Base-by-base conservation (phyloP, 306 rosid species). In the Vachellia collinsii region DNA sequence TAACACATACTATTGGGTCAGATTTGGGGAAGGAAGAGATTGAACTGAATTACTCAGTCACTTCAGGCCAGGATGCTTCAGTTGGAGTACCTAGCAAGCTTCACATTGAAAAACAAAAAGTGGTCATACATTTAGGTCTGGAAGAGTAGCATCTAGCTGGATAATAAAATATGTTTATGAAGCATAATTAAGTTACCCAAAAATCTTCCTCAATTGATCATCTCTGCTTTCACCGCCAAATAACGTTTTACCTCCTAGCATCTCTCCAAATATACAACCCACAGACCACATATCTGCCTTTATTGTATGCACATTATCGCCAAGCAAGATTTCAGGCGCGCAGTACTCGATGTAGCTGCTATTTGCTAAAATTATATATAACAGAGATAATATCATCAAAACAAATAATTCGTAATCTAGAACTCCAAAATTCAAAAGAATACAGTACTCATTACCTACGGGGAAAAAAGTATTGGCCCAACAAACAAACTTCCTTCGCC, bases 181-280 rank as follows among this genome's bases (percentile, higher is more conserved):
- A 47, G 9, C 7, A 54, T n/a, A n/a, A n/a, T n/a, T 9, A 17
- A 54, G 61, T 54, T 54, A 54, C 61, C 61, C 8, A 19, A 54
- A 54, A 6, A 54, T 19, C 0, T 0, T 54, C 8, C 7, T 54
- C 61, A 54, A 54, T 19, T 54, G 61, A 19, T 54, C 23, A 6
- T 19, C 20, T 54, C 7, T 0, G 61, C 23, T 19, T 54, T 19
- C n/a, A 19, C 61, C 46, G n/a, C n/a, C n/a, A n/a, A n/a, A n/a
- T n/a, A n/a, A n/a, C n/a, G n/a, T n/a, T n/a, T n/a, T n/a, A n/a
- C 76, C 66, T 0, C 17, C 14, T 67, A 74, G 44, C 86, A 83
- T 79, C 70, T 83, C 86, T 43, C 80, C 80, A 74, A 83, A 83
- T 74, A 83, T 74, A 59, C 83, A 79, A n/a, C 86, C 86, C 38